These are phyloP conservation scores for Ophiostoma tasmaniense DNA, from an alignment of 2,329 filamentous ascomycete genomes.

Conservation along the genomic window DNA sequence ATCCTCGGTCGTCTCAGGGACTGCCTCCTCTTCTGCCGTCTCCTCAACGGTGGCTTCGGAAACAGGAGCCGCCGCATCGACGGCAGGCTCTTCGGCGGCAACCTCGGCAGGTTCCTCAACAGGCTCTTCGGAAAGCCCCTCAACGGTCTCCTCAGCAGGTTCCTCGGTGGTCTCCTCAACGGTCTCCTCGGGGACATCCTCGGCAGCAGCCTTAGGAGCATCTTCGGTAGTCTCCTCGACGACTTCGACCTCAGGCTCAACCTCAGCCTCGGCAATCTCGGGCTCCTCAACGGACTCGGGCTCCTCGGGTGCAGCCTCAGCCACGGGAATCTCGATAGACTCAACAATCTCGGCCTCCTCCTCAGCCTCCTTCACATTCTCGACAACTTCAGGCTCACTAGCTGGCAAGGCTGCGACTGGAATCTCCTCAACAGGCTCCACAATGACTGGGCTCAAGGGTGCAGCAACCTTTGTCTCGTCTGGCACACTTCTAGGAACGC, in stretches of 20 bases:
- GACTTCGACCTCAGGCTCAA: background rate
- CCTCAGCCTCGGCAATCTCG: background rate
- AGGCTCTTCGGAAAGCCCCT: too few species aligned
- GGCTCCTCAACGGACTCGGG: background rate
- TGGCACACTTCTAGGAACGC: background rate
- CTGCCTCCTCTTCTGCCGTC: background rate
- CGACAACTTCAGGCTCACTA: background rate
- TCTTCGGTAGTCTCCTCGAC: background rate
- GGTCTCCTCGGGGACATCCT: background rate
- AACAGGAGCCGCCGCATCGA: too few species aligned
- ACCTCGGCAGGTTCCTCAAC: background rate
- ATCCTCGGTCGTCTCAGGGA: background rate
- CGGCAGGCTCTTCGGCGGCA: background rate
- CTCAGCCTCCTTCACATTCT: background rate
- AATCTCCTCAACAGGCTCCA: background rate
- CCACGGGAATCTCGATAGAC: background rate
- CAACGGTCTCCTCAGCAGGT: background rate
- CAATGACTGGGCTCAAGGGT: background rate
- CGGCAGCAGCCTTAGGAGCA: background rate
- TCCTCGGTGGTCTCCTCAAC: background rate
- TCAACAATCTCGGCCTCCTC: background rate
- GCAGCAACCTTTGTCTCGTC: background rate
- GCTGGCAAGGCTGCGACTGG: too few species aligned
- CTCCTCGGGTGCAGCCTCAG: background rate
- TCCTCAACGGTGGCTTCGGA: background rate